Evolutionary conservation across 2,329 filamentous ascomycete species (phyloP).

Genomic region (Aspergillus texensis): DNA sequence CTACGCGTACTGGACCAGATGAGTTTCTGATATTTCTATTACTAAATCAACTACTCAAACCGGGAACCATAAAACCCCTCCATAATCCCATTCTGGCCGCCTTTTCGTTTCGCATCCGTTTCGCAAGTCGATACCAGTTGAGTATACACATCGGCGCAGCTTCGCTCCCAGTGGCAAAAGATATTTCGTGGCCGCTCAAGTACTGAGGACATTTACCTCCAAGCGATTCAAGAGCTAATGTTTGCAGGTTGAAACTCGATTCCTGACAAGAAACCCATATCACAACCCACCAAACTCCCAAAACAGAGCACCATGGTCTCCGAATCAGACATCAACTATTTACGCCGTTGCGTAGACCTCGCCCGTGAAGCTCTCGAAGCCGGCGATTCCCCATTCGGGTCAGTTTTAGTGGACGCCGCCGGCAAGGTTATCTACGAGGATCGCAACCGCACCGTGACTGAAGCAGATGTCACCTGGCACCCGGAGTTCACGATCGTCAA

Average conservation of each 20-base stretch:
- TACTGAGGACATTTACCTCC: no score
- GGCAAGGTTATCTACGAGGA: conserved; percentile 17
- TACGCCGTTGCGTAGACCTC: conserved; percentile 15
- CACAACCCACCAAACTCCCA: neutral
- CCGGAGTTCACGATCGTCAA: conserved; percentile 17
- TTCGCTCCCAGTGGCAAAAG: no score
- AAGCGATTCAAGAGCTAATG: neutral
- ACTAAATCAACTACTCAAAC: no score
- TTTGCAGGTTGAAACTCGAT: neutral
- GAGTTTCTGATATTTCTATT: no score
- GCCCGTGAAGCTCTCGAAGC: conserved; percentile 16
- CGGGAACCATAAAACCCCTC: no score
- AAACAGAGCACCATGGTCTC: neutral
- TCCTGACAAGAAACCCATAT: neutral
- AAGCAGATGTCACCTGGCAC: conserved; percentile 16
- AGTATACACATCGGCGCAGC: no score
- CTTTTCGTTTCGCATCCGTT: accelerated
- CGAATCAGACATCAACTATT: conserved; percentile 10
- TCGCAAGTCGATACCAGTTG: no score
- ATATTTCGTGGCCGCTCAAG: no score
- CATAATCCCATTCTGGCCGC: accelerated
- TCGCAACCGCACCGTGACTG: conserved; percentile 17
- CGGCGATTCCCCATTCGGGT: conserved; percentile 19
- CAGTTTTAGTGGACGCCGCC: conserved; percentile 13
- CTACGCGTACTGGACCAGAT: no score